phyloP scores from a whole-genome alignment of 2,329 filamentous ascomycete species.

The Calonectria henricotiae region DNA sequence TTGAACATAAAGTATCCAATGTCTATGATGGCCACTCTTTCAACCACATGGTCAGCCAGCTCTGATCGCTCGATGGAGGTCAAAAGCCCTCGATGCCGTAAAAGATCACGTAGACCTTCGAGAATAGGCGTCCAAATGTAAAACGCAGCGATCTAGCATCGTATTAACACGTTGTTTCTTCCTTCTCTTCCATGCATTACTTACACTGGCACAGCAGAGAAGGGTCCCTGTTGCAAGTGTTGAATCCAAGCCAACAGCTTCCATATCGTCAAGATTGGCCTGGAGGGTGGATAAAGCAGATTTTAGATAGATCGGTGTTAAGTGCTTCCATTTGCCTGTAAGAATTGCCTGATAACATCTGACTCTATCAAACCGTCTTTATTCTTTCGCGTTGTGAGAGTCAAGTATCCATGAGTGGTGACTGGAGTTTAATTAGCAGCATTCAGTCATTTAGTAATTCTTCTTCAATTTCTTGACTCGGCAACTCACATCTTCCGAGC shows the following conservation, averaged over 20 bases:
- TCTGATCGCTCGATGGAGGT: neutral
- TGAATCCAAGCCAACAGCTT: slow-evolving; percentile 13
- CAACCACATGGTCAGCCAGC: slow-evolving; percentile 14
- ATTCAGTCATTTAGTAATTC: neutral
- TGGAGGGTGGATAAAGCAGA: slow-evolving; percentile 12
- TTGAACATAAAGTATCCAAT: slow-evolving; percentile 26
- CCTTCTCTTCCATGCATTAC: neutral
- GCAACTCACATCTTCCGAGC: neutral
- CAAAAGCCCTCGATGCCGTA: slow-evolving; percentile 17
- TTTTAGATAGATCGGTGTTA: slow-evolving; percentile 18
- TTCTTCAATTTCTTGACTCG: neutral
- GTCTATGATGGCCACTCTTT: slow-evolving; percentile 20
- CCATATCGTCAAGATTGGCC: slow-evolving; percentile 1
- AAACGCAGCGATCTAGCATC: slow-evolving; percentile 5
- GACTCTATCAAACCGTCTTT: slow-evolving; percentile 2
- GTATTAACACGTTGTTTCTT: neutral
- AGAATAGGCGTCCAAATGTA: slow-evolving; percentile 30
- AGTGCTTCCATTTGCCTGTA: neutral
- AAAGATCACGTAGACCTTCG: slow-evolving; percentile 9
- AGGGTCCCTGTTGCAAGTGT: slow-evolving; percentile 22
- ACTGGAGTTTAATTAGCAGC: neutral
- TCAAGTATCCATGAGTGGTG: neutral
- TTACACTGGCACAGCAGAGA: slow-evolving; percentile 27
- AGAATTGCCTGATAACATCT: slow-evolving; percentile 26
- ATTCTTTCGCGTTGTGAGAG: slow-evolving; percentile 15